A percentile compares a stretch with the other conserved stretches of the same genome.
Conservation (phyloP, 805 yeast species). For the Metschnikowia vanudenii region DNA sequence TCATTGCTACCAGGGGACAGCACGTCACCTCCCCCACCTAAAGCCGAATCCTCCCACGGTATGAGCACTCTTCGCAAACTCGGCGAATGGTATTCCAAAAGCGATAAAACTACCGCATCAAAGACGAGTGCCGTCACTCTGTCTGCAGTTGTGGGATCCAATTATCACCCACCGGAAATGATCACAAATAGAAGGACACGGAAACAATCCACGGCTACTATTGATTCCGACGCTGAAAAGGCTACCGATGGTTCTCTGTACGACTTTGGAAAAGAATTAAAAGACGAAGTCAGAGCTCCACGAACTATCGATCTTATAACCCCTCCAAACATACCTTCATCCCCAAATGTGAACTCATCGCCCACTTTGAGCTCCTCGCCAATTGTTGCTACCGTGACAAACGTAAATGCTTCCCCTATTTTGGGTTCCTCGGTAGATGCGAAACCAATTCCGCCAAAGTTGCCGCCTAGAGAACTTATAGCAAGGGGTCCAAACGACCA, state of each 20-base stretch:
- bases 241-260: conserved; percentile 11
- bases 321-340: background rate
- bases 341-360: too few relatives aligned
- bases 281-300: conserved; percentile 6
- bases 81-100: conserved; percentile 67
- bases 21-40: background rate
- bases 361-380: too few relatives aligned
- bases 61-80: conserved; percentile 36
- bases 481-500: background rate
- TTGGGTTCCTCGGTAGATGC: too few relatives aligned
- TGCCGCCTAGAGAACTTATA: conserved; percentile 7
- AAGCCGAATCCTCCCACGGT: background rate
- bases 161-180: conserved; percentile 61
- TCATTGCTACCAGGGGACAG: background rate
- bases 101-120: conserved; percentile 26
- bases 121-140: background rate
- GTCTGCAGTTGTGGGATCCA: background rate
- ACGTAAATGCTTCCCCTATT: too few relatives aligned
- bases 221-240: conserved; percentile 14
- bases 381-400: too few relatives aligned
- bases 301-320: conserved; percentile 10
- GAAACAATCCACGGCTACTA: conserved; percentile 18
- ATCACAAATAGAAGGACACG: conserved; percentile 54
- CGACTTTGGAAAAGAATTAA: conserved; percentile 18
- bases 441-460: conserved; percentile 6